These are phyloP conservation scores for Ormosia emarginata DNA, from an alignment of 306 rosid species.

Conservation along the genomic window DNA sequence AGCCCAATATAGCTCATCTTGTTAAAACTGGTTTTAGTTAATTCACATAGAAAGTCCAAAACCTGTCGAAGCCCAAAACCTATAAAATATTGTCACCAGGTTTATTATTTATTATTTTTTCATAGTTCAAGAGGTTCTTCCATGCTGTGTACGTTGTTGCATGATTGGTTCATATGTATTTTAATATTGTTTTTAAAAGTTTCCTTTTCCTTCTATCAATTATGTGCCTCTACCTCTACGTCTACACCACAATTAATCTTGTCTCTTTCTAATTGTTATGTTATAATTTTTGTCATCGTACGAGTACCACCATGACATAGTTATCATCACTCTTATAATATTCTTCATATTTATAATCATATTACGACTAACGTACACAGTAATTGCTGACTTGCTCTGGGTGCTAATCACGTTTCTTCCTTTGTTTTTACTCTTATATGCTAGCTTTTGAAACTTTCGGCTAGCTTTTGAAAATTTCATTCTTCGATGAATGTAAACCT, in stretches of 20 bases:
- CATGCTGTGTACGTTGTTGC: background rate
- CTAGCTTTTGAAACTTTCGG: background rate
- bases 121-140: background rate
- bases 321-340: background rate
- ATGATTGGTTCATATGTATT: background rate
- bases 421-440: background rate
- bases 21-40: background rate
- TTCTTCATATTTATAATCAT: background rate
- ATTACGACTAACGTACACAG: background rate
- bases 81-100: background rate
- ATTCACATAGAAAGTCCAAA: background rate
- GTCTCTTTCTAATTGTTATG: background rate
- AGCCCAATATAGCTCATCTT: background rate
- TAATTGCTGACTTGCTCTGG: background rate
- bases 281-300: background rate
- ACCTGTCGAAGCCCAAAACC: background rate
- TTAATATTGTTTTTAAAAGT: background rate
- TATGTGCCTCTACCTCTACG: background rate
- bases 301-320: background rate
- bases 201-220: background rate
- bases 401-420: background rate
- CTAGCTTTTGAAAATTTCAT: background rate
- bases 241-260: slow-evolving; percentile 1
- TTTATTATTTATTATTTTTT: background rate
- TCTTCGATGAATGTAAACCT: background rate